phyloP scores from a whole-genome alignment of 306 rosid genomes.

The Rosa persica region DNA sequence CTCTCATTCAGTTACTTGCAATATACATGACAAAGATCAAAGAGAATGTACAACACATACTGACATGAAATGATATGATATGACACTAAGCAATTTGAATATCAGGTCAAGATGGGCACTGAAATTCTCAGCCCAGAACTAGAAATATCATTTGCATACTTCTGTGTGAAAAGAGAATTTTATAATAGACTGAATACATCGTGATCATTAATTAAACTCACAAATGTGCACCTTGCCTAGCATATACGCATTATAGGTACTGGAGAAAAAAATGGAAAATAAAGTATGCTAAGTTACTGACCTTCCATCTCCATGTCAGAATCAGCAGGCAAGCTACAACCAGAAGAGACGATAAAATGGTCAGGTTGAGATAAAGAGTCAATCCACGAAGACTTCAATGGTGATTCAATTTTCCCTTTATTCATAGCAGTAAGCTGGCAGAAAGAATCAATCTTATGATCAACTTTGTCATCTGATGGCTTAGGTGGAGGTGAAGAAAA shows the following conservation, averaged over 20 bases:
- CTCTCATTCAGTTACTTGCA: background rate
- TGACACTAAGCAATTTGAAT: background rate
- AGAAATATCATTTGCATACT: background rate
- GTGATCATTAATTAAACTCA: background rate
- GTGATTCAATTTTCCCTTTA: too few relatives aligned
- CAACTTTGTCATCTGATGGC: too few relatives aligned
- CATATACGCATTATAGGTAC: background rate
- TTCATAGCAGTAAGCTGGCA: too few relatives aligned
- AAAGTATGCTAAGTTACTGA: conserved; percentile 31
- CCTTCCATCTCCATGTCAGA: conserved; percentile 99
- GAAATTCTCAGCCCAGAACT: background rate
- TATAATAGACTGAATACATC: background rate
- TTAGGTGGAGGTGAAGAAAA: too few relatives aligned
- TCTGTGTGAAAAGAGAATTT: background rate
- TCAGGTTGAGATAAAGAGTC: background rate
- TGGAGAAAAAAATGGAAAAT: conserved; percentile 5
- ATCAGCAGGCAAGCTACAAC: conserved; percentile 45
- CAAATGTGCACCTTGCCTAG: background rate
- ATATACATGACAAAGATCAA: background rate
- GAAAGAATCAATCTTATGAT: too few relatives aligned
- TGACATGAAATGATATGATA: background rate
- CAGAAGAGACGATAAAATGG: conserved; percentile 32
- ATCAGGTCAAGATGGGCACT: background rate
- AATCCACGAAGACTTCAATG: too few relatives aligned
- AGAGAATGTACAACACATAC: background rate